phyloP scores from a whole-genome alignment of 495 filamentous ascomycete species.

The Aspergillus cristatus region DNA sequence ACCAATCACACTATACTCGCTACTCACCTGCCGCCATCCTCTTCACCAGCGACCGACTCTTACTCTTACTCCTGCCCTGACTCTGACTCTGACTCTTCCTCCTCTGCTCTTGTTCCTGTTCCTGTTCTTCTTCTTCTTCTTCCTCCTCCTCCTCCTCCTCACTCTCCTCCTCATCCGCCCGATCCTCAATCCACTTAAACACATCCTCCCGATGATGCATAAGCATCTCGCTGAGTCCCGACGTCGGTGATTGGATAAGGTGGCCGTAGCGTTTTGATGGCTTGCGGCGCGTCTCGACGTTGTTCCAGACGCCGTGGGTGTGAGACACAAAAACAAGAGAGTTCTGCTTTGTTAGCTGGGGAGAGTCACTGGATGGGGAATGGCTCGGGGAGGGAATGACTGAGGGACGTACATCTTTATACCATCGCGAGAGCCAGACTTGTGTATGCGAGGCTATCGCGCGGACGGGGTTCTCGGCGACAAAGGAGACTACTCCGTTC shows the following conservation, averaged over 20 bases:
- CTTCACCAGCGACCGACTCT: slow-evolving; percentile 12
- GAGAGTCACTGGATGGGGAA: too few relatives aligned
- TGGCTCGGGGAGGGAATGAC: slow-evolving; percentile 1
- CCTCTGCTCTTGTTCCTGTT: slow-evolving; percentile 3
- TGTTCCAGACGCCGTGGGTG: slow-evolving; percentile 63
- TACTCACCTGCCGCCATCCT: too few relatives aligned
- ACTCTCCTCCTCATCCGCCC: slow-evolving; percentile 21
- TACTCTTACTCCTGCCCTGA: too few relatives aligned
- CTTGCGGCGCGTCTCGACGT: slow-evolving; percentile 42
- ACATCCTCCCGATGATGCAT: slow-evolving; percentile 47
- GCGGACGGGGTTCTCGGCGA: slow-evolving; percentile 39
- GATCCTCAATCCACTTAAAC: slow-evolving; percentile 43
- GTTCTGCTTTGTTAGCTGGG: slow-evolving; percentile 33
- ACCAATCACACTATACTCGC: too few relatives aligned
- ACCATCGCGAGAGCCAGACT: slow-evolving; percentile 58
- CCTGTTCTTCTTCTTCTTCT: too few relatives aligned
- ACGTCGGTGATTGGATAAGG: slow-evolving; percentile 44
- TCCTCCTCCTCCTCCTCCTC: slow-evolving; percentile 26
- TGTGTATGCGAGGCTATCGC: slow-evolving; percentile 58
- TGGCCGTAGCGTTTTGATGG: slow-evolving; percentile 61
- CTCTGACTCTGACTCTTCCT: too few relatives aligned
- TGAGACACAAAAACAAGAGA: slow-evolving; percentile 64
- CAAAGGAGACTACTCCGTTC: slow-evolving; percentile 48
- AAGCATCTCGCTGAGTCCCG: slow-evolving; percentile 57
- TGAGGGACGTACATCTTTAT: slow-evolving; percentile 49